Percentiles rank a stretch among this genome's conserved stretches.
These are phyloP conservation scores for Streptanthus diversifolius DNA, from an alignment of 345 rosid genomes.

Conservation along the genomic window DNA sequence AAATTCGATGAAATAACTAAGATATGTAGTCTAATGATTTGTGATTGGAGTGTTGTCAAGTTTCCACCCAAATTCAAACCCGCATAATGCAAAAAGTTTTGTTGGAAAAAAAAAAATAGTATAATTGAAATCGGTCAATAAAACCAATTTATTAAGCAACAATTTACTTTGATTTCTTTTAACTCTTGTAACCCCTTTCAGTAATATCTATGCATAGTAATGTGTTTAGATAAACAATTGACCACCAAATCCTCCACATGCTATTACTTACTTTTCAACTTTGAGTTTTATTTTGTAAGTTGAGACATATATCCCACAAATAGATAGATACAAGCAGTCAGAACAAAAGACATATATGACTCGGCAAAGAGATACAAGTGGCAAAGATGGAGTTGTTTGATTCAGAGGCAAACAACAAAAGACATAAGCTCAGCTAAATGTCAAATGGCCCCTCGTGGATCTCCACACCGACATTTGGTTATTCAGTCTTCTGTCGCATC, in stretches of 20 bases:
- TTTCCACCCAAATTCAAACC: not conserved
- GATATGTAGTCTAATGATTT: not conserved
- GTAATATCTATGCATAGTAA: not conserved
- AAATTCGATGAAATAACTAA: not conserved
- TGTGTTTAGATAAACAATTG: not conserved
- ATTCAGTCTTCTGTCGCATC: not conserved
- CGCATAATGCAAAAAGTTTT: not conserved
- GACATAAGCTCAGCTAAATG: not conserved
- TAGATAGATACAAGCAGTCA: not conserved
- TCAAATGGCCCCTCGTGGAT: constrained; percentile 20
- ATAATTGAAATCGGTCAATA: no score
- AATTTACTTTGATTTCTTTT: not conserved
- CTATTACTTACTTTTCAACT: not conserved
- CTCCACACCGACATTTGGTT: constrained; percentile 6
- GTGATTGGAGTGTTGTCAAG: not conserved
- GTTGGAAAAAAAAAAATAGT: no score
- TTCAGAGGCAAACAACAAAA: not conserved
- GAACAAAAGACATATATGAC: constrained; percentile 13
- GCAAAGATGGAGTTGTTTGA: constrained; percentile 10
- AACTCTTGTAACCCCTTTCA: not conserved
- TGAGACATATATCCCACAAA: not conserved
- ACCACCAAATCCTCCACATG: constrained; percentile 27
- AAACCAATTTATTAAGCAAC: not conserved
- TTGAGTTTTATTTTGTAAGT: not conserved
- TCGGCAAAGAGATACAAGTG: constrained; percentile 22